Percentiles rank a stretch among this genome's conserved stretches.
phyloP scores from a whole-genome alignment of 164 flowering plant genomes.

The Vitis amurensis region DNA sequence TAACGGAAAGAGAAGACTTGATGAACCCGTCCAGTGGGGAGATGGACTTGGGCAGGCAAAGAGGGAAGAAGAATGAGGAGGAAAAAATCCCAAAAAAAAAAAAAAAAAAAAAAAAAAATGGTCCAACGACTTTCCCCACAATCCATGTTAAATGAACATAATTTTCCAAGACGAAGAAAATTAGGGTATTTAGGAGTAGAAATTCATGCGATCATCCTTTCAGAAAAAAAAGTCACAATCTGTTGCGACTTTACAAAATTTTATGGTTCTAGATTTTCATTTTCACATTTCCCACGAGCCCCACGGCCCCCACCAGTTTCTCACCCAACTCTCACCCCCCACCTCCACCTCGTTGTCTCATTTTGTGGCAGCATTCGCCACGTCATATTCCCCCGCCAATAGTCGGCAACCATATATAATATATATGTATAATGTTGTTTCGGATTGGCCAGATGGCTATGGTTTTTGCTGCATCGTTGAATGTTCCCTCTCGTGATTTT shows the following conservation, averaged over 20 bases:
- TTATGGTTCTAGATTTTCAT: background rate
- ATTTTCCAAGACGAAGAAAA: slow-evolving; percentile 2
- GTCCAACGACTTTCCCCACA: slow-evolving; percentile 9
- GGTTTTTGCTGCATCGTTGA: too few species aligned
- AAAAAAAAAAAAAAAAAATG: background rate
- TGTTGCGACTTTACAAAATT: background rate
- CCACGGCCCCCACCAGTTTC: slow-evolving; percentile 9
- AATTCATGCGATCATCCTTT: background rate
- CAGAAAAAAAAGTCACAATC: background rate
- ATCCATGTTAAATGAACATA: background rate
- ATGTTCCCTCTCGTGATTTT: too few species aligned
- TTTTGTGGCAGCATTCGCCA: background rate
- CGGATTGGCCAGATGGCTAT: too few species aligned
- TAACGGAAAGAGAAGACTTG: too few species aligned
- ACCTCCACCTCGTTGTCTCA: background rate
- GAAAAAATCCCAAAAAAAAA: too few species aligned
- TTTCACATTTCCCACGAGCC: slow-evolving; percentile 17
- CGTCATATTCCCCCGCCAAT: too few species aligned
- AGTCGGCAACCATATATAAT: too few species aligned
- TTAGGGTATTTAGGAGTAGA: background rate
- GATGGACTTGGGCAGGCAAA: too few species aligned
- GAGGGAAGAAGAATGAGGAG: too few species aligned
- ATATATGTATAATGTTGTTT: too few species aligned
- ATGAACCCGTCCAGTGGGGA: too few species aligned
- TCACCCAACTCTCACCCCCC: slow-evolving; percentile 10